Evolutionary conservation across 345 rosid species (phyloP), one percentile per base, ranked within the genome.

Genomic region (Boechera divaricarpa): DNA sequence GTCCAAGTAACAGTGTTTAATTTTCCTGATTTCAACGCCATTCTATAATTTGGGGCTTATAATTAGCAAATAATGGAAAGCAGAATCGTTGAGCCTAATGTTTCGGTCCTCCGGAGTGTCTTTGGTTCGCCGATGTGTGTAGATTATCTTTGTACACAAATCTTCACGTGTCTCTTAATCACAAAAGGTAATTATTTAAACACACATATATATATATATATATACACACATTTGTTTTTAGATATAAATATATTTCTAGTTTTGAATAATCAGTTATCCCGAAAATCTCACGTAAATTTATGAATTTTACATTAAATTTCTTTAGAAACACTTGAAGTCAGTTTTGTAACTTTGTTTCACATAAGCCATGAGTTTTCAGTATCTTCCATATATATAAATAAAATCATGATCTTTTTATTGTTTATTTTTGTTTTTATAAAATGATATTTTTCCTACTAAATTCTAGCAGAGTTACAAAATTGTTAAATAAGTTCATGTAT

Each of bases 401-500:
- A 16, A 16, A 38, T 45, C 31, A 61, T 41, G 65, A 6, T 16
- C 3, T 9, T 13, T 58, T 58, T 33, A 31, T 31, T 21, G 24
- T 21, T 21, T 21, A 21, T 21, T 21, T 21, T 21, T 21, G 24
- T 21, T 1, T 38, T 8, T 2, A 38, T 38, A 38, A 38, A 38
- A 38, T 38, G 0, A 38, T 36, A 7, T 7, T 38, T 38, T 38
- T 38, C 8, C 2, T 38, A 38, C 39, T 39, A 2, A 16, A 16
- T 10, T 18, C 2, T 33, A 33, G 36, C 70, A 55, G 70, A 49
- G 45, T 10, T 10, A 33, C 32, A 15, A 5, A 18, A 33, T 6
- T 38, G 49, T 52, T 52, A 10, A 32, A 52, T 13, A 67, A 53
- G 38, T 53, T 52, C 24, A 67, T 67, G 72, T 68, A 26, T 38